phyloP scores from a whole-genome alignment of 768 basidiomycete genomes.

The Tricholoma sp. region DNA sequence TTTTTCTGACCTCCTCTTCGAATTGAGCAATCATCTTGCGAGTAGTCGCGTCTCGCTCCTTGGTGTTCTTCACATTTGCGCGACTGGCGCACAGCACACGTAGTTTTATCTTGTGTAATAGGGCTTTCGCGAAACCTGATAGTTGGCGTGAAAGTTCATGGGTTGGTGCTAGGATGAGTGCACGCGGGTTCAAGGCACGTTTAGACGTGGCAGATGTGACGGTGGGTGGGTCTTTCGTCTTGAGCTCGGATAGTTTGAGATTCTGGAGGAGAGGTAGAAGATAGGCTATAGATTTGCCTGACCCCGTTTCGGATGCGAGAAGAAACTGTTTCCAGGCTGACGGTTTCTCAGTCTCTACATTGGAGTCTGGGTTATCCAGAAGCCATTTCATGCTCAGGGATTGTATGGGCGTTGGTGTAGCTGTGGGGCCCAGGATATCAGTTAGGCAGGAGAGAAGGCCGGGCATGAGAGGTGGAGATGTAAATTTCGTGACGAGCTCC shows the following conservation, averaged over 20 bases:
- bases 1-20: conserved; percentile 16
- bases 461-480: conserved; percentile 64
- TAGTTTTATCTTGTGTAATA: conserved; percentile 72
- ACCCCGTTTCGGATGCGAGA: conserved; percentile 86
- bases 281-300: conserved; percentile 90
- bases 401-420: conserved; percentile 76
- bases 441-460: conserved; percentile 56
- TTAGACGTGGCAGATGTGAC: conserved; percentile 10
- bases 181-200: conserved; percentile 59
- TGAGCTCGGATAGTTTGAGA: conserved; percentile 62
- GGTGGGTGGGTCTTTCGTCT: conserved; percentile 1
- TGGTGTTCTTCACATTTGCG: conserved; percentile 40
- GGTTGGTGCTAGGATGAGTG: conserved; percentile 79
- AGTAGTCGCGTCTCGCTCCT: conserved; percentile 32
- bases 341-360: conserved; percentile 7
- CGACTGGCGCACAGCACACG: conserved; percentile 69
- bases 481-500: conserved; percentile 40
- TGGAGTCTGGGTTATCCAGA: conserved; percentile 24
- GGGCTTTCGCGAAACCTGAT: conserved; percentile 63
- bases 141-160: conserved; percentile 87
- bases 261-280: conserved; percentile 78
- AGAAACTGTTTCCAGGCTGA: conserved; percentile 48
- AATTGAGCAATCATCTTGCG: conserved; percentile 42
- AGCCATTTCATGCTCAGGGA: conserved; percentile 65
- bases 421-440: conserved; percentile 51